phyloP scores from a whole-genome alignment of 73 alveolate species.

The Paramecium pentaurelia region DNA sequence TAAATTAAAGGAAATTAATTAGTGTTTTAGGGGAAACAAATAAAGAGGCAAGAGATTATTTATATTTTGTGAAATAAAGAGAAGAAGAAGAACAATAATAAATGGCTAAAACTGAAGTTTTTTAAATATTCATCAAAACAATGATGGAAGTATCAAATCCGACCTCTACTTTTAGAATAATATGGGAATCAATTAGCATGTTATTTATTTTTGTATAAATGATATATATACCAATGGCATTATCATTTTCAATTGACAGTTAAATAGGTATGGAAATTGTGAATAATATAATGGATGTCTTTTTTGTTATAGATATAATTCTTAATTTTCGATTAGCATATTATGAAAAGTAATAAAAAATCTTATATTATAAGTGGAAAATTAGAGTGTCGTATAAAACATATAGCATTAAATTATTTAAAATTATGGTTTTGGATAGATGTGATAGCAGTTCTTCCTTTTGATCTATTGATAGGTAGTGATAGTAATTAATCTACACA shows the following conservation, averaged over 20 bases:
- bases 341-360: not conserved
- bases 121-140: not conserved
- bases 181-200: slow-evolving; percentile 72
- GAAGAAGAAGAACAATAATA: not conserved
- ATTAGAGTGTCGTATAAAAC: slow-evolving; percentile 49
- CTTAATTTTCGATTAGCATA: slow-evolving; percentile 36
- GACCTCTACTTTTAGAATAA: slow-evolving; percentile 66
- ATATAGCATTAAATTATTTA: slow-evolving; percentile 65
- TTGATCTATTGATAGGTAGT: not conserved
- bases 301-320: slow-evolving; percentile 67
- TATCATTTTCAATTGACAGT: not conserved
- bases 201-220: slow-evolving; percentile 51
- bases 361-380: slow-evolving; percentile 64
- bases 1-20: not conserved
- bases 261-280: not conserved
- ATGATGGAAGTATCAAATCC: slow-evolving; percentile 43
- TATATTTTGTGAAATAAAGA: not conserved
- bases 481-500: not conserved
- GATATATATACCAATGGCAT: slow-evolving; percentile 32
- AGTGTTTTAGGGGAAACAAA: not conserved
- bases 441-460: slow-evolving; percentile 74
- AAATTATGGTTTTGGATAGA: slow-evolving; percentile 73
- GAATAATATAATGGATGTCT: slow-evolving; percentile 60
- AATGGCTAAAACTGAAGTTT: not conserved
- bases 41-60: slow-evolving; percentile 1